Percentiles rank a stretch among this genome's conserved stretches.
Conservation (phyloP, 768 basidiomycete species). For the Coprinopsis cinerea region DNA sequence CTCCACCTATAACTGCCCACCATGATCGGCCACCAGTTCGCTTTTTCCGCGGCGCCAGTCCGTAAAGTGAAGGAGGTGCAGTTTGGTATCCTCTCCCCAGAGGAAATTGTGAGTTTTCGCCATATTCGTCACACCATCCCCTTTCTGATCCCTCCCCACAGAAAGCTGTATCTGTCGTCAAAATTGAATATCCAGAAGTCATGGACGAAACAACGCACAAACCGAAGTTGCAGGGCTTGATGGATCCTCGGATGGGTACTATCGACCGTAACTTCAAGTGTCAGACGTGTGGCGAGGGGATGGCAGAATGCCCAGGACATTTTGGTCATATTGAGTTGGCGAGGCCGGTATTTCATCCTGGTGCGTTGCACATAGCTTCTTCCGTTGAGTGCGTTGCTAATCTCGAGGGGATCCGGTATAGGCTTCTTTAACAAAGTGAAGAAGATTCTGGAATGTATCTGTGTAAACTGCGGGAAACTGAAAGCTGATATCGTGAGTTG, state of each 20-base stretch:
- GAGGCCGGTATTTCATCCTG: conserved; percentile 95
- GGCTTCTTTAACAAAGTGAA: conserved; percentile 99
- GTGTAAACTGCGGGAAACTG: conserved; percentile 96
- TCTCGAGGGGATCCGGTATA: conserved; percentile 9
- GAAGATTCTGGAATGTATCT: conserved; percentile 98
- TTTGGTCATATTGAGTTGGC: conserved; percentile 99
- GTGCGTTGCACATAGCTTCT: conserved; percentile 37
- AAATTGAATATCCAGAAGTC: conserved; percentile 97
- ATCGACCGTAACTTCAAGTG: conserved; percentile 98
- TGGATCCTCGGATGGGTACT: conserved; percentile 98
- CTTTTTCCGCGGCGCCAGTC: conserved; percentile 89
- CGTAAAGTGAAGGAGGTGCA: conserved; percentile 97
- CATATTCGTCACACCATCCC: conserved; percentile 4
- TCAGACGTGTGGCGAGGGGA: conserved; percentile 99
- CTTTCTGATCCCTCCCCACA: conserved; percentile 28
- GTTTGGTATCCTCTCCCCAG: conserved; percentile 97
- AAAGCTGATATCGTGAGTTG: conserved; percentile 96
- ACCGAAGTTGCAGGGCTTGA: conserved; percentile 89
- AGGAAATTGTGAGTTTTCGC: conserved; percentile 83
- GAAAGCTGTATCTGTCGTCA: conserved; percentile 99
- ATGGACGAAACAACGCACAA: conserved; percentile 92
- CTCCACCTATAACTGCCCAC: conserved; percentile 17
- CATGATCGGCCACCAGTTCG: conserved; percentile 89
- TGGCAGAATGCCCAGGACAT: conserved; percentile 99
- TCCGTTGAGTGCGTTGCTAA: background rate